These are phyloP conservation scores for Chaetomium tenue DNA, from an alignment of 495 filamentous ascomycete species.

Conservation along the genomic window DNA sequence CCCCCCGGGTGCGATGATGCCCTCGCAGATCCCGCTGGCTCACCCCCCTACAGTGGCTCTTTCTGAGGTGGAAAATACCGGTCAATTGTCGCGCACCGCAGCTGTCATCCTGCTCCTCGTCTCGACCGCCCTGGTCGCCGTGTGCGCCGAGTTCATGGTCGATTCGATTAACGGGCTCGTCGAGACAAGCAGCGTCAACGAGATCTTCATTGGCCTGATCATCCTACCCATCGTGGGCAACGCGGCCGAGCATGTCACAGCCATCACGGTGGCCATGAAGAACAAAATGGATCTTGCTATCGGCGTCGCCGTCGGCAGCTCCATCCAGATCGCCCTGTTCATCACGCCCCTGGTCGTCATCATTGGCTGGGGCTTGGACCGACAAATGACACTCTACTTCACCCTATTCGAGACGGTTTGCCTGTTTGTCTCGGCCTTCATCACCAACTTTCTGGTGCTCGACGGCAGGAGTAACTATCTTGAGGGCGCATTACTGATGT, in stretches of 20 bases:
- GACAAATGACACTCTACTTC: constrained; percentile 79
- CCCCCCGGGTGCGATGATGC: constrained; percentile 44
- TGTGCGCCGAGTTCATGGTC: constrained; percentile 82
- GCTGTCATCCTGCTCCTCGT: constrained; percentile 69
- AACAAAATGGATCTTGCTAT: constrained; percentile 91
- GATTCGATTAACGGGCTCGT: constrained; percentile 70
- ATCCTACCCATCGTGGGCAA: constrained; percentile 87
- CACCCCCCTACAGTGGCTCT: constrained; percentile 32
- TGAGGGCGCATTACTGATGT: constrained; percentile 72
- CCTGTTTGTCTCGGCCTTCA: constrained; percentile 76
- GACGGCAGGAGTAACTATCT: constrained; percentile 81
- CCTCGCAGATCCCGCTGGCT: constrained; percentile 40
- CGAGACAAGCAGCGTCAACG: constrained; percentile 56
- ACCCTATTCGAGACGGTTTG: constrained; percentile 80
- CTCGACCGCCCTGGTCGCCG: constrained; percentile 72
- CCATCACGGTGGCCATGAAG: constrained; percentile 76
- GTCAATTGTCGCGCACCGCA: constrained; percentile 63
- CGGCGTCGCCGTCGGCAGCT: constrained; percentile 75
- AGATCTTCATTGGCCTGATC: constrained; percentile 80
- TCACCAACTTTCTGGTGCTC: constrained; percentile 77
- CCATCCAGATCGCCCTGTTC: constrained; percentile 81
- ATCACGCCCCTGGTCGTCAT: constrained; percentile 78
- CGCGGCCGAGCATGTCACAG: constrained; percentile 83
- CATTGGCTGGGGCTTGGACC: constrained; percentile 72
- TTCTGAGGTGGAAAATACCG: constrained; percentile 40